These are phyloP conservation scores for Melanogaster broomeanus DNA, from an alignment of 768 basidiomycete genomes.

Conservation along the genomic window DNA sequence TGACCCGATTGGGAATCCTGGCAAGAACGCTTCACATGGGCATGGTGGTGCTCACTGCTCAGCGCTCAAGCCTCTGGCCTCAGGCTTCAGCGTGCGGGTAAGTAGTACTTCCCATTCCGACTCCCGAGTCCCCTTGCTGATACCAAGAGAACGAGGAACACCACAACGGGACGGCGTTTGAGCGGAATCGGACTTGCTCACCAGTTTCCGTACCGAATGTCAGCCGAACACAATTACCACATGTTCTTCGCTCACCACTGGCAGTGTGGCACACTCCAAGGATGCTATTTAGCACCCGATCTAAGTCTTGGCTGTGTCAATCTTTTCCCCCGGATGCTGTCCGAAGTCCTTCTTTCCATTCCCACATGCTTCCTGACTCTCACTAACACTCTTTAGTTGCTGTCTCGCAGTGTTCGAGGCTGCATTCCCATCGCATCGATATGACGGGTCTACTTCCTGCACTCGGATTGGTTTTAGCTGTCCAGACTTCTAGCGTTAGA, in stretches of 20 bases:
- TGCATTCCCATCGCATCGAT: background rate
- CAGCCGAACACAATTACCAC: background rate
- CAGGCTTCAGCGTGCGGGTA: too few species aligned
- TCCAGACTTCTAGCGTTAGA: background rate
- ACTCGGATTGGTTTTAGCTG: slow-evolving; percentile 3
- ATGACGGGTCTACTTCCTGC: slow-evolving; percentile 2
- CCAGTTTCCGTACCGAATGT: background rate
- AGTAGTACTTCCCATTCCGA: too few species aligned
- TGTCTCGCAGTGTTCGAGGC: background rate
- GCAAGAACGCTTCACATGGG: too few species aligned
- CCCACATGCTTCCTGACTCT: background rate
- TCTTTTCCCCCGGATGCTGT: background rate
- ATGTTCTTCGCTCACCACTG: too few species aligned
- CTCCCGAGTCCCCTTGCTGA: background rate
- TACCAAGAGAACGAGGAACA: background rate
- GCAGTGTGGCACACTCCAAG: too few species aligned
- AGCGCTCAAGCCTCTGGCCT: too few species aligned
- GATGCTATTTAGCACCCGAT: too few species aligned
- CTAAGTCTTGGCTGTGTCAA: background rate
- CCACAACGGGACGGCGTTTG: too few species aligned
- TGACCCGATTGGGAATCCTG: too few species aligned
- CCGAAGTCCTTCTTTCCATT: background rate
- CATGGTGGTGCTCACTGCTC: too few species aligned
- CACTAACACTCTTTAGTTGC: background rate
- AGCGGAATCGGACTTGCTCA: background rate